Evolutionary conservation across 2,329 filamentous ascomycete species (phyloP), one percentile per base, ranked within the genome.

Genomic region (Gnomoniopsis sp.): DNA sequence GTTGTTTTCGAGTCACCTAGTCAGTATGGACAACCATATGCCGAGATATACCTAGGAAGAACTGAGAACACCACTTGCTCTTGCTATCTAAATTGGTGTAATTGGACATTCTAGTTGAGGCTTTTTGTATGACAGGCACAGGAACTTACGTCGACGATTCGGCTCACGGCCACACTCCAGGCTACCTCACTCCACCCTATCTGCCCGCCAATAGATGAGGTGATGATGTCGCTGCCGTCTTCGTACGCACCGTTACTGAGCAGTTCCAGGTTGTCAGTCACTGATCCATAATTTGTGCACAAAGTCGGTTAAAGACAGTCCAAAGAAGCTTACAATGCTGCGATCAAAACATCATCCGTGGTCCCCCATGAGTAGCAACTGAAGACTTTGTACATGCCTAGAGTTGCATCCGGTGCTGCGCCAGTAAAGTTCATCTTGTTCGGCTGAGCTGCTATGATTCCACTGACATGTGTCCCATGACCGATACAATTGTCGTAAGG

Each of bases 401-500:
- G 64, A 6, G 70, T 73, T 4, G 73, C 75, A 53, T 72, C 72
- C 1, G 74, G 76, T 0, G 75, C 74, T 11, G 72, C 76, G 44
- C 76, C 76, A 21, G 71, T 70, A 62, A 77, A 74, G 34, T 72
- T 70, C 41, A 71, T 69, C 0, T 65, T 65, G 61, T 76, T 73
- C 12, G 67, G 63, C 57, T 76, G 71, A 3, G 77, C 78, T 43
- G 73, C 77, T 53, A 81, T 74, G 57, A 78, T 77, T 43, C 78
- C 78, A 10, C 77, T 70, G 26, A 77, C 73, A 59, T 77, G 75
- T 0, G 77, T 79, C 2, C 77, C 76, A 63, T 80, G 77, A 21
- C 75, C 75, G 22, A 65, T 63, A 59, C 72, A 74, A 55, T 69
- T 70, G 12, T 62, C 59, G 46, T 74, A 70, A 17, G 77, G 78